phyloP scores from a whole-genome alignment of 768 basidiomycete species.

The Lactifluus subvellereus region DNA sequence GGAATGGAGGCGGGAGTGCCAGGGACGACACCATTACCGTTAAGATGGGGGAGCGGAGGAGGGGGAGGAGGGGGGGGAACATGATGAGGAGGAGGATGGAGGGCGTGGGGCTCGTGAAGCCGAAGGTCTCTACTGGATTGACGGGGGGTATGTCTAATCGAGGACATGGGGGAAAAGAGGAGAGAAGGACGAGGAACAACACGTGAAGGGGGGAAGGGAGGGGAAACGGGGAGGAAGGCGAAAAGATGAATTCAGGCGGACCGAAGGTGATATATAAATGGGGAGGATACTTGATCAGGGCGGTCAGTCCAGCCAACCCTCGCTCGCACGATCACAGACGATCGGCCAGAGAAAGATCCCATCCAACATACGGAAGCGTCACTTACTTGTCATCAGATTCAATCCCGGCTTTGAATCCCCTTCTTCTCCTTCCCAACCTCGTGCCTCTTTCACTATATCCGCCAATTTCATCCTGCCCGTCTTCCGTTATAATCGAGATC shows the following conservation, averaged over 20 bases:
- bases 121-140: constrained; percentile 56
- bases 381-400: constrained; percentile 26
- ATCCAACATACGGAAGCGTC: constrained; percentile 24
- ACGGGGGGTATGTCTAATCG: constrained; percentile 50
- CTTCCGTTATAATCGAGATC: constrained; percentile 40
- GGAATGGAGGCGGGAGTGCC: constrained; percentile 37
- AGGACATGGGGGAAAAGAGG: constrained; percentile 44
- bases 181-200: constrained; percentile 24
- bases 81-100: constrained; percentile 40
- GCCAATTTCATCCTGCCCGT: constrained; percentile 37
- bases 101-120: constrained; percentile 52
- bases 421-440: constrained; percentile 48
- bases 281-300: constrained; percentile 41
- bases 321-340: constrained; percentile 56
- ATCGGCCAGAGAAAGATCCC: constrained; percentile 39
- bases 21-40: constrained; percentile 45
- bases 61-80: constrained; percentile 39
- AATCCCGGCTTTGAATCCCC: constrained; percentile 25
- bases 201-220: constrained; percentile 30
- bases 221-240: constrained; percentile 31
- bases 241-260: constrained; percentile 26
- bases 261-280: constrained; percentile 27
- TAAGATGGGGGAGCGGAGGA: constrained; percentile 44
- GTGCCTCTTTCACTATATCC: constrained; percentile 41
- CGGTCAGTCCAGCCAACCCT: constrained; percentile 35